Conservation (phyloP, 2,329 filamentous ascomycete genomes). For the Fusarium redolens region DNA sequence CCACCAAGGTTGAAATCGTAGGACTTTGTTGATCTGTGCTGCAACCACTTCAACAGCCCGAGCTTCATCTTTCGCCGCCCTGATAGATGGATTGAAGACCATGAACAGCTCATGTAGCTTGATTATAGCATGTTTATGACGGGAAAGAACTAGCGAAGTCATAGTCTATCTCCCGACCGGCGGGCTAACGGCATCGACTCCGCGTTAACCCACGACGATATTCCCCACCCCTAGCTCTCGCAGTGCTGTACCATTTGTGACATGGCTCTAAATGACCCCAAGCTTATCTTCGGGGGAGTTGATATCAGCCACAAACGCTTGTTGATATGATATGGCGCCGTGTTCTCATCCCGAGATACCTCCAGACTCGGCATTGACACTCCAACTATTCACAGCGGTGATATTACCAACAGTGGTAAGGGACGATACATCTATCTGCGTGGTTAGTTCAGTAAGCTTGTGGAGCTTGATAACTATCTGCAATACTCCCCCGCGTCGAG, state of each 20-base stretch:
- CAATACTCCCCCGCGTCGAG: not conserved
- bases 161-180: conserved; percentile 37
- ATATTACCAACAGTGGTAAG: conserved; percentile 76
- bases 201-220: conserved; percentile 56
- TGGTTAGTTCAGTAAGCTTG: conserved; percentile 62
- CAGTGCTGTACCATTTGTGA: conserved; percentile 52
- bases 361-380: conserved; percentile 41
- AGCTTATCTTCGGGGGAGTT: conserved; percentile 23
- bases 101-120: conserved; percentile 53
- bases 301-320: conserved; percentile 55
- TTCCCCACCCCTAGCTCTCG: conserved; percentile 55
- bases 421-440: conserved; percentile 65
- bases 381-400: conserved; percentile 57
- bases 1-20: conserved; percentile 54
- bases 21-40: conserved; percentile 50
- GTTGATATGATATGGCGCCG: conserved; percentile 50
- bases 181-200: conserved; percentile 34
- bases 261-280: conserved; percentile 50
- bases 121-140: conserved; percentile 37
- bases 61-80: conserved; percentile 66
- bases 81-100: conserved; percentile 63
- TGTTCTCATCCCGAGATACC: conserved; percentile 36
- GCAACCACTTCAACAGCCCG: conserved; percentile 62
- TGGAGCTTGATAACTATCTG: conserved; percentile 70
- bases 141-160: conserved; percentile 46